Evolutionary conservation across 2,329 filamentous ascomycete genomes (phyloP).

Genomic region (Ophiosphaerella narmari): DNA sequence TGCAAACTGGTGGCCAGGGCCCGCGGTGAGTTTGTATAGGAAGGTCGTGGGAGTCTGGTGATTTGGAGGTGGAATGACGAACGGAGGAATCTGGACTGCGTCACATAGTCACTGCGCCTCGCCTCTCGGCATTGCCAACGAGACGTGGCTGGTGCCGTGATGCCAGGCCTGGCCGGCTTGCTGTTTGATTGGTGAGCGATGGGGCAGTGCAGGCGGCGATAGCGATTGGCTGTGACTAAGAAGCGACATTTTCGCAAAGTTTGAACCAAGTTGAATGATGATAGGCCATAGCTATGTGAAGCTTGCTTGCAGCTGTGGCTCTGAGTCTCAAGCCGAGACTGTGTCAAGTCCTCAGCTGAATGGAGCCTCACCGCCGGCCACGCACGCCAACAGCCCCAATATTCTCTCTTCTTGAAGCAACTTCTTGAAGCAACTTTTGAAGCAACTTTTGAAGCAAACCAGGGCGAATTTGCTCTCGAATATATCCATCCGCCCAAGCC

Average conservation of each 20-base stretch:
- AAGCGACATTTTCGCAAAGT: background rate
- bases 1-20: slow-evolving; percentile 25
- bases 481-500: too few relatives aligned
- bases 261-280: background rate
- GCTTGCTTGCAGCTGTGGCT: too few relatives aligned
- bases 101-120: slow-evolving; percentile 30
- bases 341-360: too few relatives aligned
- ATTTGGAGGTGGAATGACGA: slow-evolving; percentile 33
- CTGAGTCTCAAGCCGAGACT: too few relatives aligned
- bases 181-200: slow-evolving; percentile 11
- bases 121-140: slow-evolving; percentile 1
- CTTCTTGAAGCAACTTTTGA: too few relatives aligned
- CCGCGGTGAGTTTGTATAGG: slow-evolving; percentile 34
- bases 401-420: too few relatives aligned
- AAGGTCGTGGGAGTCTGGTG: slow-evolving; percentile 32
- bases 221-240: slow-evolving; percentile 11
- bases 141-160: slow-evolving; percentile 15
- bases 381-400: too few relatives aligned
- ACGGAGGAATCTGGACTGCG: slow-evolving; percentile 18
- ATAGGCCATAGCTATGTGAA: background rate
- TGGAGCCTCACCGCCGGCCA: too few relatives aligned
- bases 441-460: too few relatives aligned
- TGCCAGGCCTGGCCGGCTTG: slow-evolving; percentile 6
- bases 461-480: too few relatives aligned
- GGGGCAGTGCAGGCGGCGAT: slow-evolving; percentile 9